Percentiles rank a stretch among this genome's conserved stretches.
Evolutionary conservation across 2,329 filamentous ascomycete species (phyloP).

Genomic region (Aplosporella prunicola): DNA sequence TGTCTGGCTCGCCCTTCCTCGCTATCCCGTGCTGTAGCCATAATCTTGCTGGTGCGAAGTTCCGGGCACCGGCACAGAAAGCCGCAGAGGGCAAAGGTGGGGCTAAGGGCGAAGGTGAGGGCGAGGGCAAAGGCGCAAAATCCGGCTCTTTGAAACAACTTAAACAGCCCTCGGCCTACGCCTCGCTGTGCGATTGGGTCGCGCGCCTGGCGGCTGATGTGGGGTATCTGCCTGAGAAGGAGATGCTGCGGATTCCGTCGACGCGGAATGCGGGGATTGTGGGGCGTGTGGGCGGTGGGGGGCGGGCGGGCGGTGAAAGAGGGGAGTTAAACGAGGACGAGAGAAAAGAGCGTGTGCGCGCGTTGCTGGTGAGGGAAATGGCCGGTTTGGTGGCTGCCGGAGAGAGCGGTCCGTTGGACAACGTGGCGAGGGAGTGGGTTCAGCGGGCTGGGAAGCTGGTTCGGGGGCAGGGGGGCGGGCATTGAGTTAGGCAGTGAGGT

Average conservation of each 20-base stretch:
- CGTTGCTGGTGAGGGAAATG: slow-evolving; percentile 50
- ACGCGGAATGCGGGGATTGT: slow-evolving; percentile 79
- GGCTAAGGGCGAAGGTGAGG: not conserved
- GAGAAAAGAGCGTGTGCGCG: slow-evolving; percentile 46
- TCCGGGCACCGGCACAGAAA: slow-evolving; percentile 48
- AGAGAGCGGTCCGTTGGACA: slow-evolving; percentile 31
- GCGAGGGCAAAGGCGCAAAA: slow-evolving; percentile 19
- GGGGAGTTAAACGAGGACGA: slow-evolving; percentile 12
- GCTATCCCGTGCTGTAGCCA: slow-evolving; percentile 95
- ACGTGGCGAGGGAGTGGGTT: slow-evolving; percentile 42
- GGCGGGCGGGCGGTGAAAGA: slow-evolving; percentile 9
- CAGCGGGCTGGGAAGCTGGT: slow-evolving; percentile 40
- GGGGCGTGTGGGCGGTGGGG: too few relatives aligned
- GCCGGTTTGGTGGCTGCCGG: slow-evolving; percentile 17
- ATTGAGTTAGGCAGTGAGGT: slow-evolving; percentile 21
- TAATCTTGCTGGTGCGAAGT: slow-evolving; percentile 63
- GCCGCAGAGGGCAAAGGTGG: not conserved
- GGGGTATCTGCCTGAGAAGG: slow-evolving; percentile 68
- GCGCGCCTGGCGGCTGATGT: slow-evolving; percentile 58
- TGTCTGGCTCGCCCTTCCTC: slow-evolving; percentile 72
- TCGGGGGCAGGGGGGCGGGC: slow-evolving; percentile 36
- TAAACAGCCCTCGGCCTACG: slow-evolving; percentile 60
- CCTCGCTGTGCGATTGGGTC: slow-evolving; percentile 73
- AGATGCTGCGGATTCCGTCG: slow-evolving; percentile 83
- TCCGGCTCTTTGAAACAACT: slow-evolving; percentile 25